phyloP scores from a whole-genome alignment of 1,139 yeast species.

The Hansenula lynferdii region DNA sequence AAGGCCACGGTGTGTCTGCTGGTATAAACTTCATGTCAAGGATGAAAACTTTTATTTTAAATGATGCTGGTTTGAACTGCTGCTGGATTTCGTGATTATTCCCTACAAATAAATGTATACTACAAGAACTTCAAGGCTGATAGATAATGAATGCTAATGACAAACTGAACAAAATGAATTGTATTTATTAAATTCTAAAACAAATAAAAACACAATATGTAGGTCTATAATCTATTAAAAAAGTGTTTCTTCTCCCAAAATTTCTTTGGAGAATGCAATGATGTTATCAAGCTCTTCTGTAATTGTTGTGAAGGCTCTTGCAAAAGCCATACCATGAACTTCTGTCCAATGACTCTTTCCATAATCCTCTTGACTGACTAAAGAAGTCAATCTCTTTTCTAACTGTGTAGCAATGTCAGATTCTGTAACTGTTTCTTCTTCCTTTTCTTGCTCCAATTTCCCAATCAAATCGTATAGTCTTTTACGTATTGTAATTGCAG shows the following conservation, averaged over 20 bases:
- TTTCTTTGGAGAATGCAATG: conserved; percentile 32
- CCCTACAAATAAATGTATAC: too few relatives aligned
- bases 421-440: conserved; percentile 1
- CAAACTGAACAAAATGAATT: too few relatives aligned
- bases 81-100: too few relatives aligned
- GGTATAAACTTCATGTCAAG: too few relatives aligned
- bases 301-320: conserved; percentile 41
- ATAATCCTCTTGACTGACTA: conserved; percentile 15
- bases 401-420: conserved; percentile 7
- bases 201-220: too few relatives aligned
- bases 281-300: conserved; percentile 38
- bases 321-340: conserved; percentile 44
- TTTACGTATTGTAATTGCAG: conserved; percentile 38
- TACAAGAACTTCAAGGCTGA: too few relatives aligned
- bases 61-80: too few relatives aligned
- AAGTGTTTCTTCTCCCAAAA: conserved; percentile 37
- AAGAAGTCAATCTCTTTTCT: conserved; percentile 8
- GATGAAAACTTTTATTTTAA: too few relatives aligned
- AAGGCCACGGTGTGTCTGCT: too few relatives aligned
- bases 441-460: conserved; percentile 22
- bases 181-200: too few relatives aligned
- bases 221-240: conserved; percentile 4
- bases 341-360: conserved; percentile 38
- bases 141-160: too few relatives aligned
- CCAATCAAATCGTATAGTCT: conserved; percentile 35